A percentile compares a stretch with the other conserved stretches of the same genome.
phyloP scores from a whole-genome alignment of 768 basidiomycete genomes.

The Russula ochroleuca region DNA sequence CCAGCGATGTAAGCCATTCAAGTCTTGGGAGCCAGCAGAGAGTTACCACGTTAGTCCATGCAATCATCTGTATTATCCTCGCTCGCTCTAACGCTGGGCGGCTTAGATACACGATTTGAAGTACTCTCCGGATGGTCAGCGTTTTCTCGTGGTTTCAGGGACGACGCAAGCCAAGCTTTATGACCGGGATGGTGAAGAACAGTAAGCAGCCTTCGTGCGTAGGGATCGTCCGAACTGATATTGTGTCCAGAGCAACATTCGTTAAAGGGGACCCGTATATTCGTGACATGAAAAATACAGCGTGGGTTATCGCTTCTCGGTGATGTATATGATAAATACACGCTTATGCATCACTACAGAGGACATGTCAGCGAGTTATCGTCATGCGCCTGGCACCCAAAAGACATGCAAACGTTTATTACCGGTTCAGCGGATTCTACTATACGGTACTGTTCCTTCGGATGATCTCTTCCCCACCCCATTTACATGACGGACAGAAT shows the following conservation, averaged over 20 bases:
- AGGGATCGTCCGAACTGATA: slow-evolving; percentile 43
- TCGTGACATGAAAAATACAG: slow-evolving; percentile 98
- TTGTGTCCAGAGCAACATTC: slow-evolving; percentile 61
- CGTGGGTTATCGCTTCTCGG: slow-evolving; percentile 48
- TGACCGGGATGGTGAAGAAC: slow-evolving; percentile 88
- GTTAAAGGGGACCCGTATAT: slow-evolving; percentile 98
- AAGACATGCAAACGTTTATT: slow-evolving; percentile 76
- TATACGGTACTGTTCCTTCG: slow-evolving; percentile 56
- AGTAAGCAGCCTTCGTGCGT: slow-evolving; percentile 50
- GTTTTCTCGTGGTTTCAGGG: slow-evolving; percentile 84
- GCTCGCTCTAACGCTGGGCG: slow-evolving; percentile 7
- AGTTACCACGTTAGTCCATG: slow-evolving; percentile 72
- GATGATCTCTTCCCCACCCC: background rate
- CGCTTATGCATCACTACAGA: slow-evolving; percentile 39
- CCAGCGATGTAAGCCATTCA: slow-evolving; percentile 84
- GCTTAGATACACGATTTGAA: slow-evolving; percentile 83
- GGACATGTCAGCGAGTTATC: slow-evolving; percentile 94
- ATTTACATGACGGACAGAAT: slow-evolving; percentile 51
- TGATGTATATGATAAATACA: background rate
- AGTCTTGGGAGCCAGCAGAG: slow-evolving; percentile 92
- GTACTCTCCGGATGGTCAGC: slow-evolving; percentile 82
- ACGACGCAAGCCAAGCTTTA: slow-evolving; percentile 85
- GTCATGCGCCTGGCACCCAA: slow-evolving; percentile 91
- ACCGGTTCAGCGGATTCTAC: slow-evolving; percentile 96
- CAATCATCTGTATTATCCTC: slow-evolving; percentile 5